Conservation (phyloP, 2,329 filamentous ascomycete genomes). For the Rutstroemia sp. region DNA sequence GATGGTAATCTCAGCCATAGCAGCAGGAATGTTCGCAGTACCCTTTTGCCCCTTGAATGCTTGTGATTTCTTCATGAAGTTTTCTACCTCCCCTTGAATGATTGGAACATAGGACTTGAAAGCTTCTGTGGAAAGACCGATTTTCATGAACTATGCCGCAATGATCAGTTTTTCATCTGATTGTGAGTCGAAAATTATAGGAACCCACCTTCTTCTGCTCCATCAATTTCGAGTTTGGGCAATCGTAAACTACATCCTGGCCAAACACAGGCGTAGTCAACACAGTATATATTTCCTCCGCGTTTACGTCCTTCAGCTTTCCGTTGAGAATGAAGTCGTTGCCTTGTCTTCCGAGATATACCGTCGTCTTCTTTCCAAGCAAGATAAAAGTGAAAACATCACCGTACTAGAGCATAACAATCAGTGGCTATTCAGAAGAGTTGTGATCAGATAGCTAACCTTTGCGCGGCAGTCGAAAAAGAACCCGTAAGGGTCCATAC, state of each 20-base stretch:
- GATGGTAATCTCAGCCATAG: constrained; percentile 80
- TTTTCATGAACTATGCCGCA: constrained; percentile 63
- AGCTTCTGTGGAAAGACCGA: constrained; percentile 67
- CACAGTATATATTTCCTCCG: constrained; percentile 82
- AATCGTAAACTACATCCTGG: constrained; percentile 82
- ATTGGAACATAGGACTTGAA: constrained; percentile 71
- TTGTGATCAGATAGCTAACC: constrained; percentile 45
- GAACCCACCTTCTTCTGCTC: constrained; percentile 80
- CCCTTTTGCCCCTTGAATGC: constrained; percentile 63
- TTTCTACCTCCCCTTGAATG: constrained; percentile 66
- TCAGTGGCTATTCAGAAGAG: constrained; percentile 10
- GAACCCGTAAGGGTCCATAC: constrained; percentile 88
- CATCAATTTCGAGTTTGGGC: constrained; percentile 87
- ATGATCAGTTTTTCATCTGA: constrained; percentile 12
- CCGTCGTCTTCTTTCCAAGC: constrained; percentile 83
- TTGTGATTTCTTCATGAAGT: constrained; percentile 62
- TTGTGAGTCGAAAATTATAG: not conserved
- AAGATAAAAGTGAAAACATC: constrained; percentile 87
- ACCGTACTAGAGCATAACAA: constrained; percentile 54
- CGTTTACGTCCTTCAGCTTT: constrained; percentile 82
- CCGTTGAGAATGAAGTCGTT: constrained; percentile 92
- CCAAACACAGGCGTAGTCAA: constrained; percentile 70
- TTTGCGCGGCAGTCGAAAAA: constrained; percentile 68
- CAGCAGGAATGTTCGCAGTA: constrained; percentile 62
- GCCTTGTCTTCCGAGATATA: constrained; percentile 71